Base-by-base conservation (phyloP, 495 filamentous ascomycete genomes). In the Mycothermus thermophilus region DNA sequence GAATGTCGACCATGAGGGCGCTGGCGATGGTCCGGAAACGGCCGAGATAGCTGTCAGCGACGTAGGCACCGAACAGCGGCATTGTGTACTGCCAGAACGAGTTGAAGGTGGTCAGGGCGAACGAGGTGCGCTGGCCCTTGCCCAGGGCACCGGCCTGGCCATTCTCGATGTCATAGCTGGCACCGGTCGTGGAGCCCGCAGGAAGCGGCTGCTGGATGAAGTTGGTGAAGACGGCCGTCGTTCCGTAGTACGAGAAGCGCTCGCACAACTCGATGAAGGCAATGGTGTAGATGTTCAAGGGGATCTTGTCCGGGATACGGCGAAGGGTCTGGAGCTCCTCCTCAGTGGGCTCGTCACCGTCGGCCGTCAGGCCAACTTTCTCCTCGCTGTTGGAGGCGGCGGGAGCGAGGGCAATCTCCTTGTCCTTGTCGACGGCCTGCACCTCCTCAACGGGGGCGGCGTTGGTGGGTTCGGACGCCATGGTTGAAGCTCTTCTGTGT, bases 231-330 rank as follows among this genome's bases (percentile, higher is more conserved):
- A 84, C 75, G 25, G 72, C 74, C 14, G 71, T 79, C 10, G 77
- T 80, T 35, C 80, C 81, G 50, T 84, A 84, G 62, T 80, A 85
- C 7, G 75, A 78, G 59, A 83, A 81, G 23, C 80, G 75, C 62
- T 87, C 81, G 58, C 72, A 79, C 37, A 83, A 52, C 56, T 87
- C 81, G 31, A 83, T 70, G 43, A 83, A 76, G 14, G 75, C 79
- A 34, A 88, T 68, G 15, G 75, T 77, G 47, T 73, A 86, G 6
- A 68, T 66, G 10, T 58, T 68, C 63, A 62, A 75, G 13, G 76
- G 78, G 19, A 88, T 66, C 23, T 60, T 63, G 27, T 71, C 80
- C 10, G 79, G 60, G 1, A 86, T 65, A 25, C 80, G 72, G 16
- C 68, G 73, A 6, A 86, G 64, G 1, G 69, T 72, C 0, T 51